phyloP scores from a whole-genome alignment of 73 alveolate genomes.

The Paramecium sonneborni region DNA sequence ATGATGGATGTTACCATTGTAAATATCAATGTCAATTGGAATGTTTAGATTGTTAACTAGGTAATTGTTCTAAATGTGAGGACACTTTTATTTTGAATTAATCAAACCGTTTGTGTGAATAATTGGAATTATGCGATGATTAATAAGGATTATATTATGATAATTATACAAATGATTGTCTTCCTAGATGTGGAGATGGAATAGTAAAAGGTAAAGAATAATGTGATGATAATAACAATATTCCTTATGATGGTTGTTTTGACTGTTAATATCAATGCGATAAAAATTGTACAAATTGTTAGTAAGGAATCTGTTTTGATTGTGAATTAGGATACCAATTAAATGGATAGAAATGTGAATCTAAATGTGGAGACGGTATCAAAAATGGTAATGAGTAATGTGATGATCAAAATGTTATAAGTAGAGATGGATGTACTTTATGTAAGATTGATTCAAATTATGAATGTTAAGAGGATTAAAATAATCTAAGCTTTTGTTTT shows the following conservation, averaged over 20 bases:
- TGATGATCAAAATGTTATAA: conserved; percentile 65
- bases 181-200: conserved; percentile 66
- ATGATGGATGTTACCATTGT: conserved; percentile 35
- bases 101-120: background rate
- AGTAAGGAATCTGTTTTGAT: background rate
- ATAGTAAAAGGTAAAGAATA: background rate
- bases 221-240: conserved; percentile 24
- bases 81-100: conserved; percentile 53
- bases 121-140: conserved; percentile 51
- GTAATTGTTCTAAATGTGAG: background rate
- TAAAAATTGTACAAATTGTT: too few relatives aligned
- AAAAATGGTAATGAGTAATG: conserved; percentile 43
- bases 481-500: conserved; percentile 69
- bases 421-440: conserved; percentile 71
- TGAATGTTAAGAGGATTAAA: conserved; percentile 70
- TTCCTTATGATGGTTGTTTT: conserved; percentile 11
- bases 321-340: background rate
- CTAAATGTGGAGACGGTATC: background rate
- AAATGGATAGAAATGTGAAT: conserved; percentile 65
- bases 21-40: conserved; percentile 65
- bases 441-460: conserved; percentile 73
- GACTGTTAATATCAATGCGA: background rate
- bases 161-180: background rate
- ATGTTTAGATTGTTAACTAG: conserved; percentile 69
- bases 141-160: conserved; percentile 70